phyloP scores from a whole-genome alignment of 768 basidiomycete species.

The Trametes punicea region DNA sequence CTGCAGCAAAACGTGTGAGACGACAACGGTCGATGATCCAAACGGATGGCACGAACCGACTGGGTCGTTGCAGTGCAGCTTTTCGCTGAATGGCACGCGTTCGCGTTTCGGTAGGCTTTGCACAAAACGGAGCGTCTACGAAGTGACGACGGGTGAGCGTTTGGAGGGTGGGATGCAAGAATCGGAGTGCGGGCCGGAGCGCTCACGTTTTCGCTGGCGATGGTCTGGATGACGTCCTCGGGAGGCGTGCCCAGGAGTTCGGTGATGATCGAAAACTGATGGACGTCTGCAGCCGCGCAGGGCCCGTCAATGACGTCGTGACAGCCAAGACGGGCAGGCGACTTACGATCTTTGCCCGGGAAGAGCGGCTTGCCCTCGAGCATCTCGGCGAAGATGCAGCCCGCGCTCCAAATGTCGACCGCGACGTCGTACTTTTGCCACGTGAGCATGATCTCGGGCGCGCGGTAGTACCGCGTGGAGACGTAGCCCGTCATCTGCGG shows the following conservation, averaged over 20 bases:
- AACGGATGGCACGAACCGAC: conserved; percentile 52
- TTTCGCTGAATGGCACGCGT: conserved; percentile 92
- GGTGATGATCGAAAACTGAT: conserved; percentile 99
- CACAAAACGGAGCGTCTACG: conserved; percentile 95
- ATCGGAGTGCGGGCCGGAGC: conserved; percentile 12
- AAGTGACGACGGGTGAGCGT: not conserved
- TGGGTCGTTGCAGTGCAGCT: conserved; percentile 83
- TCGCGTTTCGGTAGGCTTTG: conserved; percentile 95
- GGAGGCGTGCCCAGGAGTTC: conserved; percentile 97
- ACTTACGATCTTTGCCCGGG: conserved; percentile 98
- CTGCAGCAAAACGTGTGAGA: conserved; percentile 38
- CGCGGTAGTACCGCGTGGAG: conserved; percentile 97
- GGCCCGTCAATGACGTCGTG: conserved; percentile 6
- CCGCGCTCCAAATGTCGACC: conserved; percentile 99
- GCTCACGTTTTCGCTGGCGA: conserved; percentile 94
- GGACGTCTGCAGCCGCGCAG: conserved; percentile 69
- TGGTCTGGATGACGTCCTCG: conserved; percentile 99
- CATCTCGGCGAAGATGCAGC: conserved; percentile 99
- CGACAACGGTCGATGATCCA: not conserved
- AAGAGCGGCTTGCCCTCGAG: conserved; percentile 97
- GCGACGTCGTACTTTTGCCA: conserved; percentile 99
- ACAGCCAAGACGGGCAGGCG: not conserved
- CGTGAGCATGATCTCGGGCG: conserved; percentile 99
- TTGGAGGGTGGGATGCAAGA: not conserved
- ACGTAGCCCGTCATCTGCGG: conserved; percentile 99